These are phyloP conservation scores for Solanum pennellii DNA, from an alignment of 257 asterid species.

Conservation along the genomic window DNA sequence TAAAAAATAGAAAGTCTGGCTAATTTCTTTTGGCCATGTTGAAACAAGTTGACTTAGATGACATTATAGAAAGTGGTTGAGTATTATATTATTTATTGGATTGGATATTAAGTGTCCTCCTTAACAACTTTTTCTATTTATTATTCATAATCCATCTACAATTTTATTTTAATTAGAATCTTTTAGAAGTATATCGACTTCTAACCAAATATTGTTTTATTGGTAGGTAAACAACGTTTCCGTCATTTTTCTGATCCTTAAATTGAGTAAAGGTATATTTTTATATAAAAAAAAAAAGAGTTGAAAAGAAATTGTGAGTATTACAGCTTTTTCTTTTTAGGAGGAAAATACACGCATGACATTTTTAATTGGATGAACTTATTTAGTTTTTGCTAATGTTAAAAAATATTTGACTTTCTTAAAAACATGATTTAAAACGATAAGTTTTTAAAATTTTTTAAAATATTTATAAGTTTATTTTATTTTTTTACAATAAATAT, in stretches of 20 bases:
- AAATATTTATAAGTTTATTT: too few relatives aligned
- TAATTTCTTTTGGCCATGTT: not conserved
- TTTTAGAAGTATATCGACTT: not conserved
- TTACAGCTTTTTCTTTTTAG: too few relatives aligned
- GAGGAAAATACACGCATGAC: too few relatives aligned
- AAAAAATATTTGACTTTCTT: too few relatives aligned
- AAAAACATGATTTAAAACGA: too few relatives aligned
- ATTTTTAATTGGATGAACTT: too few relatives aligned
- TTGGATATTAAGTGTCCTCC: not conserved
- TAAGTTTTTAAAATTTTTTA: too few relatives aligned
- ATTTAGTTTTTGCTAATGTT: too few relatives aligned
- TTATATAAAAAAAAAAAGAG: too few relatives aligned
- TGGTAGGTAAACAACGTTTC: not conserved
- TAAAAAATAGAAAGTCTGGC: not conserved
- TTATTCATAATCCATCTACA: too few relatives aligned
- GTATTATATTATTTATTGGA: not conserved
- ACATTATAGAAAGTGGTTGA: not conserved
- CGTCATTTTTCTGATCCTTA: not conserved
- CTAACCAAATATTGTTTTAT: not conserved
- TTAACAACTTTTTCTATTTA: not conserved
- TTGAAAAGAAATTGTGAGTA: too few relatives aligned
- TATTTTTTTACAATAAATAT: too few relatives aligned
- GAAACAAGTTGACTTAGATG: not conserved
- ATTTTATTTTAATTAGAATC: not conserved
- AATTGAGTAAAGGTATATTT: not conserved